phyloP scores from a whole-genome alignment of 1,284 basidiomycete genomes.

The Irpex sp. region DNA sequence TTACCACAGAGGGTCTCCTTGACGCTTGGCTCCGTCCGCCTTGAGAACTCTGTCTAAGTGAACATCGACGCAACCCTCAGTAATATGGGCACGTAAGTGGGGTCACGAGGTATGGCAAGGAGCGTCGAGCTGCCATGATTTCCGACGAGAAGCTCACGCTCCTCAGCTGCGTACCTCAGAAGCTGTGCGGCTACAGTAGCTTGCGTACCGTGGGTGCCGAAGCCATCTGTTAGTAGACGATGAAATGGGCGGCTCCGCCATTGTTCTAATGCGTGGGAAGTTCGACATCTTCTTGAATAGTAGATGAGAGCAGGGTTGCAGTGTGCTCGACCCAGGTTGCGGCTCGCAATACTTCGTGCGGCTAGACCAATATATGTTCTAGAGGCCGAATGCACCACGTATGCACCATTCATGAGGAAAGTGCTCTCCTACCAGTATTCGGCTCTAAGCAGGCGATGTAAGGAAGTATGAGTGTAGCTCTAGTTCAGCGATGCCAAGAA shows the following conservation, averaged over 20 bases:
- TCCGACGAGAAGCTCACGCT: background rate
- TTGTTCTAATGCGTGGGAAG: background rate
- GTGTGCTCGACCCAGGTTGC: no score
- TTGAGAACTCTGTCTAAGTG: background rate
- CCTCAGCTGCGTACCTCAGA: background rate
- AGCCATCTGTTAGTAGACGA: background rate
- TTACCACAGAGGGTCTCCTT: background rate
- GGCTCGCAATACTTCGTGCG: background rate
- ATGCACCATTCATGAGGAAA: background rate
- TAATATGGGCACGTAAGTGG: background rate
- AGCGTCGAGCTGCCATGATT: background rate
- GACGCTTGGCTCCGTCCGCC: background rate
- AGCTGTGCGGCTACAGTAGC: background rate
- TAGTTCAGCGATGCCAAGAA: background rate
- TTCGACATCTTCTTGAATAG: background rate
- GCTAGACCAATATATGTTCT: background rate
- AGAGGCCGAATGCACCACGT: background rate
- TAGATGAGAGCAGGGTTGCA: background rate
- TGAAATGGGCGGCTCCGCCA: background rate
- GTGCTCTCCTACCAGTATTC: background rate
- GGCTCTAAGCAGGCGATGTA: background rate
- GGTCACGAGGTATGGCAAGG: background rate
- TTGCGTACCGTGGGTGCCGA: background rate
- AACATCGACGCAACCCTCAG: background rate
- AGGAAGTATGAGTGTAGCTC: background rate